phyloP scores from a whole-genome alignment of 2,329 filamentous ascomycete genomes.

The Nemania sp. region DNA sequence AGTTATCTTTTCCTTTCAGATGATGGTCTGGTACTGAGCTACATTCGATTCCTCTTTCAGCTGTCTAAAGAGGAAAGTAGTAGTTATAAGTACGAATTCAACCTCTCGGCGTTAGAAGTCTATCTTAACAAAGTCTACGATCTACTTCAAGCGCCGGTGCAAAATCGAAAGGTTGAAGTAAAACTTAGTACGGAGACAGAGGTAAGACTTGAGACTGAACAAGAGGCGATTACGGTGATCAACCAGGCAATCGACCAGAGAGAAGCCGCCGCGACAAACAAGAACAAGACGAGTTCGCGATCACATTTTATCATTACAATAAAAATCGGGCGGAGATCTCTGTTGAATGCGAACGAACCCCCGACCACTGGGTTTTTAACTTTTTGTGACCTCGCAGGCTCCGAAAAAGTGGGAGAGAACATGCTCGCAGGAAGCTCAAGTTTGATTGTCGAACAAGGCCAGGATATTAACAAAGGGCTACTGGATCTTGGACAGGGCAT shows the following conservation, averaged over 20 bases:
- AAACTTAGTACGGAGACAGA: constrained; percentile 54
- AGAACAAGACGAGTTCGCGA: constrained; percentile 87
- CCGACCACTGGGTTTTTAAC: constrained; percentile 86
- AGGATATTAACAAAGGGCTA: constrained; percentile 93
- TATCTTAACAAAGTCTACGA: constrained; percentile 97
- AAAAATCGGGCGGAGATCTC: constrained; percentile 23
- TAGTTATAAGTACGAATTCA: constrained; percentile 76
- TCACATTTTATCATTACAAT: constrained; percentile 89
- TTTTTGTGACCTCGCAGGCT: constrained; percentile 92
- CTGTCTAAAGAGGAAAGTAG: constrained; percentile 80
- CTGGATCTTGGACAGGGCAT: constrained; percentile 95
- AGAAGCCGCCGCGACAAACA: constrained; percentile 87
- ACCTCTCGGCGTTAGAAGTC: constrained; percentile 92
- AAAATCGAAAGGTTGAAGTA: constrained; percentile 84
- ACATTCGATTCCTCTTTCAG: constrained; percentile 66
- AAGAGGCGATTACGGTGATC: constrained; percentile 62
- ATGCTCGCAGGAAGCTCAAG: constrained; percentile 81
- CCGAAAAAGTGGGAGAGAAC: constrained; percentile 54
- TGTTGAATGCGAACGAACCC: constrained; percentile 70
- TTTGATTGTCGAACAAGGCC: constrained; percentile 64
- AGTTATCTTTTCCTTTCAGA: constrained; percentile 83
- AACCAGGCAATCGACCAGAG: constrained; percentile 77
- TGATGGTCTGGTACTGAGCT: constrained; percentile 65
- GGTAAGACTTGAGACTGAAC: constrained; percentile 67
- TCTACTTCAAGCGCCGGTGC: constrained; percentile 60